phyloP scores from a whole-genome alignment of 1,284 basidiomycete genomes.

The Pseudozyma pruni region DNA sequence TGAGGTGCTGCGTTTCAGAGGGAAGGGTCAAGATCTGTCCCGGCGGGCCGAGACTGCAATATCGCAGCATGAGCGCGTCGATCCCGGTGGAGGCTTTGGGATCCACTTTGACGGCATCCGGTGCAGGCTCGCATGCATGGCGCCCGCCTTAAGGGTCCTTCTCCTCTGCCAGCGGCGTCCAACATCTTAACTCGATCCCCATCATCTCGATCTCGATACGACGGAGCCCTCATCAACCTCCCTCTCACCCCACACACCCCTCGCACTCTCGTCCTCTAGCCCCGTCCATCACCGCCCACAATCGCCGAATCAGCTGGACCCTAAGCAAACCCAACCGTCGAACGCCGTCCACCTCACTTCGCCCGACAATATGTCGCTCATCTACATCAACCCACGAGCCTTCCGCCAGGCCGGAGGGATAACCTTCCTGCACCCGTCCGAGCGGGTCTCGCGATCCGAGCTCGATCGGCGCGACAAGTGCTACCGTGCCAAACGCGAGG shows the following conservation, averaged over 20 bases:
- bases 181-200: too few species aligned
- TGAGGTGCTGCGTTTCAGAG: neutral
- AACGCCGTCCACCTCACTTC: neutral
- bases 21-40: neutral
- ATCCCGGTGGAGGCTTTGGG: slow-evolving; percentile 18
- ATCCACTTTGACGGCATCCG: too few species aligned
- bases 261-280: too few species aligned
- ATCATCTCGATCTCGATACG: too few species aligned
- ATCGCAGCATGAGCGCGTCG: slow-evolving; percentile 10
- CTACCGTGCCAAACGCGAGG: slow-evolving; percentile 54
- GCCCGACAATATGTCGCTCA: slow-evolving; percentile 27
- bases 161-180: too few species aligned
- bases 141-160: neutral
- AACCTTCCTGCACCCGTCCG: slow-evolving; percentile 51
- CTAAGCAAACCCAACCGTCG: too few species aligned
- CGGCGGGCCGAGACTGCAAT: neutral
- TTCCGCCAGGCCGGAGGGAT: slow-evolving; percentile 53
- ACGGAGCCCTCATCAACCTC: too few species aligned
- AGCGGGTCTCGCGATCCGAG: slow-evolving; percentile 54
- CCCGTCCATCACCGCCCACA: too few species aligned
- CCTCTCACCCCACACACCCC: too few species aligned
- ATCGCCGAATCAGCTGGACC: too few species aligned
- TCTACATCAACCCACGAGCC: slow-evolving; percentile 29
- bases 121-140: neutral
- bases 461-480: slow-evolving; percentile 55